Percentiles rank a stretch among this genome's conserved stretches.
Conservation (phyloP, 306 rosid species). For the Quercus glauca region DNA sequence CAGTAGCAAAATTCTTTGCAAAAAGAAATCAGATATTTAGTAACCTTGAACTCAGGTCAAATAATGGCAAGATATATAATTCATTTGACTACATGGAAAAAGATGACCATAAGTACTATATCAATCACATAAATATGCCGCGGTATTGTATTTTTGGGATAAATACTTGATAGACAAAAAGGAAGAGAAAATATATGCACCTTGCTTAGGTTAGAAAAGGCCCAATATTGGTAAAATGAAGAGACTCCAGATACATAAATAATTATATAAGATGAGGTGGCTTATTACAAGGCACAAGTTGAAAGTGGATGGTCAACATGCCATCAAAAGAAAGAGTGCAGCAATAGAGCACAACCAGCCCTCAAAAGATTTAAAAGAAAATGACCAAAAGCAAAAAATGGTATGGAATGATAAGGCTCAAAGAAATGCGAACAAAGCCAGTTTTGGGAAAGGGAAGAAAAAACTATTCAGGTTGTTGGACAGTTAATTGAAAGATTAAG, state of each 20-base stretch:
- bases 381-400: not conserved
- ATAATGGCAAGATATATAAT: not conserved
- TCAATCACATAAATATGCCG: not conserved
- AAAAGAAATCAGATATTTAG: not conserved
- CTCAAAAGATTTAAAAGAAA: not conserved
- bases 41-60: not conserved
- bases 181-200: conserved; percentile 2
- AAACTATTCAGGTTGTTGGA: not conserved
- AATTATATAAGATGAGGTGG: not conserved
- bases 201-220: not conserved
- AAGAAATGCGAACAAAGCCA: not conserved
- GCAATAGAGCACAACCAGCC: not conserved
- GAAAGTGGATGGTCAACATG: not conserved
- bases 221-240: not conserved
- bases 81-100: not conserved
- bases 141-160: not conserved
- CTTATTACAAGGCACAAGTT: not conserved
- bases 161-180: not conserved
- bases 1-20: not conserved
- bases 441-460: not conserved
- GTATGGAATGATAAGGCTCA: not conserved
- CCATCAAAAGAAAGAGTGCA: not conserved
- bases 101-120: not conserved
- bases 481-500: not conserved
- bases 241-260: not conserved